Percentiles rank a stretch among this genome's conserved stretches.
phyloP scores from a whole-genome alignment of 352 stramenopile species.

The Pythium insidiosum region DNA sequence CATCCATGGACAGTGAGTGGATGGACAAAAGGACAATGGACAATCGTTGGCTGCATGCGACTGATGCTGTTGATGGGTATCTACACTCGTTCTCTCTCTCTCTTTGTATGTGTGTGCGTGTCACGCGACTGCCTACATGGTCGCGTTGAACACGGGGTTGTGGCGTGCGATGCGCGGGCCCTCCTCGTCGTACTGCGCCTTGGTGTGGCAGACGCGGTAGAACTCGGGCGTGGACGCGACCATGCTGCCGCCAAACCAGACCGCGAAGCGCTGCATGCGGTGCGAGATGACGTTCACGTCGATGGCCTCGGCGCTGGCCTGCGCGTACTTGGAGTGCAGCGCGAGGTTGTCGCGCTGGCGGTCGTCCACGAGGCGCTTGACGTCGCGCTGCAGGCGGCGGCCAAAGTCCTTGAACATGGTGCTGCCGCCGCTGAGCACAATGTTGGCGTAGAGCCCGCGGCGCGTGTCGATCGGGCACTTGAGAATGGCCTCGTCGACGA shows the following conservation, averaged over 20 bases:
- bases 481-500: slow-evolving; percentile 94
- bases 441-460: slow-evolving; percentile 94
- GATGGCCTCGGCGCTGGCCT: slow-evolving; percentile 60
- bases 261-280: slow-evolving; percentile 91
- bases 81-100: too few species aligned
- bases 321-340: slow-evolving; percentile 59
- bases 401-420: slow-evolving; percentile 98
- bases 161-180: slow-evolving; percentile 91
- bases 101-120: too few species aligned
- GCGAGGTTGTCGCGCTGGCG: slow-evolving; percentile 86
- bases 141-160: slow-evolving; percentile 93
- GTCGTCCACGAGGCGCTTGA: slow-evolving; percentile 90
- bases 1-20: too few species aligned
- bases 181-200: slow-evolving; percentile 95
- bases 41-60: too few species aligned
- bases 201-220: slow-evolving; percentile 94
- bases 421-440: slow-evolving; percentile 91
- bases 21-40: too few species aligned
- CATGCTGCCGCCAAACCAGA: slow-evolving; percentile 94
- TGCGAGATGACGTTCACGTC: slow-evolving; percentile 95
- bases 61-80: too few species aligned
- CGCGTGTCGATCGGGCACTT: slow-evolving; percentile 94
- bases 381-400: slow-evolving; percentile 88
- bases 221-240: slow-evolving; percentile 93
- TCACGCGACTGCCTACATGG: slow-evolving; percentile 89